phyloP scores from a whole-genome alignment of 768 basidiomycete species.

The Xerocomus spinulosus region DNA sequence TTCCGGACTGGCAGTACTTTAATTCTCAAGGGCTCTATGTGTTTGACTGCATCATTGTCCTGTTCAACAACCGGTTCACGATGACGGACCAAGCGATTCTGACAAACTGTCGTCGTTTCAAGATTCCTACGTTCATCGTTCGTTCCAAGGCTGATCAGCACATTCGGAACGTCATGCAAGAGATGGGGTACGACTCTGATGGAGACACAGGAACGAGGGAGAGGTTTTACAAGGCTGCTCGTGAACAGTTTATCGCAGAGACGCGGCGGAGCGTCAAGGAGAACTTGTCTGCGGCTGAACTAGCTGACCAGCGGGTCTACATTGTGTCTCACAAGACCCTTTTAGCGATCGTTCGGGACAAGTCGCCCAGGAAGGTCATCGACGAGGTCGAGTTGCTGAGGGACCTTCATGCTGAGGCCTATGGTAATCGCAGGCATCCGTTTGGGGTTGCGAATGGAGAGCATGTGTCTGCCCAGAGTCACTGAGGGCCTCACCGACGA shows the following conservation, averaged over 20 bases:
- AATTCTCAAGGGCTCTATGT: conserved; percentile 35
- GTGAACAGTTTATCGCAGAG: conserved; percentile 25
- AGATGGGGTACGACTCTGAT: conserved; percentile 28
- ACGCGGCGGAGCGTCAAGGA: conserved; percentile 22
- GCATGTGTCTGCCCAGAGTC: conserved; percentile 5
- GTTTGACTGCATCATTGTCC: conserved; percentile 34
- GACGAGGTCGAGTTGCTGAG: conserved; percentile 28
- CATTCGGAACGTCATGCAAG: conserved; percentile 24
- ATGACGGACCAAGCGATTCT: conserved; percentile 35
- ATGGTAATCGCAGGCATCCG: conserved; percentile 5
- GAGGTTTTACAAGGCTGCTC: conserved; percentile 19
- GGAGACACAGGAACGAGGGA: conserved; percentile 14
- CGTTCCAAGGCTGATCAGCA: conserved; percentile 36
- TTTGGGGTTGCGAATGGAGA: conserved; percentile 7
- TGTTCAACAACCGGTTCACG: conserved; percentile 35
- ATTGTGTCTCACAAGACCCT: conserved; percentile 24
- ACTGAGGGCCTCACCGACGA: too few species aligned
- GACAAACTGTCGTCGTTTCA: conserved; percentile 28
- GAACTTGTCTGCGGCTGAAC: conserved; percentile 22
- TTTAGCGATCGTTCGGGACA: conserved; percentile 22
- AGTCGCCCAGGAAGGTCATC: conserved; percentile 19
- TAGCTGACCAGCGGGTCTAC: conserved; percentile 29
- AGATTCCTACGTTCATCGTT: conserved; percentile 34
- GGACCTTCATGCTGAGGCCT: conserved; percentile 19
- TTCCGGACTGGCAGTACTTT: conserved; percentile 38